A percentile compares a stretch with the other conserved stretches of the same genome.
phyloP scores from a whole-genome alignment of 805 yeast species.

The Cyberlindnera galapagoensis region DNA sequence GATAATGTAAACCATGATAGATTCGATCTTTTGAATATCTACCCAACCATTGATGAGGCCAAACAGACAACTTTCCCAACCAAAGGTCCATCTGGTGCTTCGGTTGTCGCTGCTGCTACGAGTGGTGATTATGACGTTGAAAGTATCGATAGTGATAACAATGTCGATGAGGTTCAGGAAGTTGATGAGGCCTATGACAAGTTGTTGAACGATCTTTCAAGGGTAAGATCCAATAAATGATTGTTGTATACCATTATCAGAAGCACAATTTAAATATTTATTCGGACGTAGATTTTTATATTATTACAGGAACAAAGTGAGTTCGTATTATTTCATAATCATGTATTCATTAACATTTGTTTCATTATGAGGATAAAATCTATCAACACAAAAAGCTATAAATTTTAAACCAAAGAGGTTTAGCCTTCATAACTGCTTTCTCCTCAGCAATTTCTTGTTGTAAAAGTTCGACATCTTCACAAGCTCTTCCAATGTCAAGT shows the following conservation, averaged over 20 bases:
- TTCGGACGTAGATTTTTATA: too few relatives aligned
- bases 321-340: not conserved
- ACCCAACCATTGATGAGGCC: conserved; percentile 23
- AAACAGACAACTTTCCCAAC: not conserved
- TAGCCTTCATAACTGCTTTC: conserved; percentile 38
- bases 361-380: conserved; percentile 11
- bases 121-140: conserved; percentile 4
- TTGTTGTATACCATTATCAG: too few relatives aligned
- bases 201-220: conserved; percentile 58
- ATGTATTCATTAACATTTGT: not conserved
- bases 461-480: conserved; percentile 48
- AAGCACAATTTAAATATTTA: too few relatives aligned
- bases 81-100: not conserved
- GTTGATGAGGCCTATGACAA: conserved; percentile 75
- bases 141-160: conserved; percentile 8
- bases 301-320: too few relatives aligned
- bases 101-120: not conserved
- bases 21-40: conserved; percentile 44
- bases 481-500: conserved; percentile 59
- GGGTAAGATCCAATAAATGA: conserved; percentile 49
- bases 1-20: conserved; percentile 54
- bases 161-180: conserved; percentile 24
- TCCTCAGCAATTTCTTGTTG: conserved; percentile 55
- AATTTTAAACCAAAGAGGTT: conserved; percentile 41
- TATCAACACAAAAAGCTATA: conserved; percentile 56